Conservation (phyloP, 2,329 filamentous ascomycete species). For the Aphanocladium album region DNA sequence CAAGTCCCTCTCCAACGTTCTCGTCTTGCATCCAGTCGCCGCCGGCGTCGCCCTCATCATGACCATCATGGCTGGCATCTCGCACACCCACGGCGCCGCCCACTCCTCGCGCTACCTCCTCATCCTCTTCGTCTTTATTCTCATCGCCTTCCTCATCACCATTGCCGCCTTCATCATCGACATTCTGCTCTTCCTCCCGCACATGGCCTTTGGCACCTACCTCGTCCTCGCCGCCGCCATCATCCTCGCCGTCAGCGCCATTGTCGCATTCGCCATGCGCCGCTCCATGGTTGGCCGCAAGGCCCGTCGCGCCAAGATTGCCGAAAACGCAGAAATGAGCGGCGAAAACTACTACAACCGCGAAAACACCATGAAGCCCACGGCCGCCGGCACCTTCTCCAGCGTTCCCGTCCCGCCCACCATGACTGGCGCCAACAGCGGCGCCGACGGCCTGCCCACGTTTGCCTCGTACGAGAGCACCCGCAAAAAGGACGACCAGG, state of each 20-base stretch:
- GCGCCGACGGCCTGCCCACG: slow-evolving; percentile 43
- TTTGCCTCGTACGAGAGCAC: slow-evolving; percentile 63
- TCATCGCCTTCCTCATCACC: slow-evolving; percentile 78
- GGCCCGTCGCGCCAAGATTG: slow-evolving; percentile 86
- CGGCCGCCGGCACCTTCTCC: slow-evolving; percentile 27
- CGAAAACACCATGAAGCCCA: slow-evolving; percentile 51
- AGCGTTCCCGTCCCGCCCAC: slow-evolving; percentile 57
- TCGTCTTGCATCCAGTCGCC: slow-evolving; percentile 90
- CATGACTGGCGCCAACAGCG: slow-evolving; percentile 50
- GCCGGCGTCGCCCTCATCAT: slow-evolving; percentile 81
- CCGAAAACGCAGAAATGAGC: slow-evolving; percentile 94
- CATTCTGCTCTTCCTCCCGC: slow-evolving; percentile 88
- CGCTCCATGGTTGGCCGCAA: slow-evolving; percentile 87
- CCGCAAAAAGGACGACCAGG: slow-evolving; percentile 55
- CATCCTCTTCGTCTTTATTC: slow-evolving; percentile 75
- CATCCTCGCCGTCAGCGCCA: slow-evolving; percentile 71
- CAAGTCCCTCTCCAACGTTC: slow-evolving; percentile 72
- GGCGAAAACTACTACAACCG: slow-evolving; percentile 85
- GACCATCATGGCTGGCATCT: slow-evolving; percentile 70
- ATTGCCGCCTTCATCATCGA: slow-evolving; percentile 89
- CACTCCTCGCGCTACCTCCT: slow-evolving; percentile 89
- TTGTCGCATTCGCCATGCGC: slow-evolving; percentile 93
- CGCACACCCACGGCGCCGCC: slow-evolving; percentile 81
- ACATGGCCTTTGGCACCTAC: slow-evolving; percentile 91
- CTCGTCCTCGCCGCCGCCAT: slow-evolving; percentile 87